Evolutionary conservation across 2,329 filamentous ascomycete species (phyloP).

Genomic region (Epichloe sibirici): DNA sequence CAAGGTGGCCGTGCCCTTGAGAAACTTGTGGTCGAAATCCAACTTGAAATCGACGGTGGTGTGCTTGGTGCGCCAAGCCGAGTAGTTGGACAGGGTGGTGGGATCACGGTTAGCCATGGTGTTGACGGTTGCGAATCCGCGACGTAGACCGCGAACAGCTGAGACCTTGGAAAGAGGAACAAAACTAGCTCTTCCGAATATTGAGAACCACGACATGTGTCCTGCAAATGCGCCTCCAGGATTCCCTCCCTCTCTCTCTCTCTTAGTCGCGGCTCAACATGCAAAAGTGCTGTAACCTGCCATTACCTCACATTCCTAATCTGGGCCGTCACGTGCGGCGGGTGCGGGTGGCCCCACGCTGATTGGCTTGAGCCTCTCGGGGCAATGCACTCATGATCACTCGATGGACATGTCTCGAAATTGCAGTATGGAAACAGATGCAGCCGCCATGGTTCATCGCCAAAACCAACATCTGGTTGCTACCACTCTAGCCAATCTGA

Average conservation of each 20-base stretch:
- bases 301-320: neutral
- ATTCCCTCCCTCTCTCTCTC: neutral
- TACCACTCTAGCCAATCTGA: too few species aligned
- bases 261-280: neutral
- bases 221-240: neutral
- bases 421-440: too few species aligned
- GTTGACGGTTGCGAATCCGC: constrained; percentile 17
- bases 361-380: neutral
- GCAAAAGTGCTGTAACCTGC: neutral
- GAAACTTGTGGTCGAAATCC: constrained; percentile 66
- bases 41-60: constrained; percentile 71
- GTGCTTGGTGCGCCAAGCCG: constrained; percentile 74
- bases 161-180: neutral
- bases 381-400: too few species aligned
- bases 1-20: constrained; percentile 66
- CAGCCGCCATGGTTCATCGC: too few species aligned
- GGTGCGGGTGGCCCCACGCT: neutral
- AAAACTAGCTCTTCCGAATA: constrained; percentile 9
- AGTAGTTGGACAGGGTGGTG: constrained; percentile 86
- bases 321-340: neutral
- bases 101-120: constrained; percentile 52
- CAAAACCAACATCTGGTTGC: too few species aligned
- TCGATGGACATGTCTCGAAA: too few species aligned
- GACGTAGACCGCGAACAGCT: neutral
- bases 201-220: constrained; percentile 12